Percentiles rank a stretch among this genome's conserved stretches.
phyloP scores from a whole-genome alignment of 257 asterid genomes.

The Cordia subcordata region DNA sequence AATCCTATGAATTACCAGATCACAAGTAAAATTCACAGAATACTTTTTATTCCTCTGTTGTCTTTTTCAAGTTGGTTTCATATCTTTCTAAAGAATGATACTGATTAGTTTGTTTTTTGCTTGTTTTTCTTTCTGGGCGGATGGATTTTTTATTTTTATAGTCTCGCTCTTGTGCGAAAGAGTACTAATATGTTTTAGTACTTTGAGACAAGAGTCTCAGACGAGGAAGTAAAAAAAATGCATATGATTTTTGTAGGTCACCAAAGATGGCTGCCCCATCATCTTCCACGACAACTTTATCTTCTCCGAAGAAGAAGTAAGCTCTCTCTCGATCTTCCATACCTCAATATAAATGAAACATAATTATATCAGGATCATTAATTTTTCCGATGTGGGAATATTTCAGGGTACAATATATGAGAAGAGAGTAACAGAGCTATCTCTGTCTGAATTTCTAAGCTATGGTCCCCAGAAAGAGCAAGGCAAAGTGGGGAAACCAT shows the following conservation, averaged over 20 bases:
- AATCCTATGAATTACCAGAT: no score
- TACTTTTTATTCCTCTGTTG: no score
- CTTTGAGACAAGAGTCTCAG: slow-evolving; percentile 32
- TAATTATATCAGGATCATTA: no score
- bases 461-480: slow-evolving; percentile 73
- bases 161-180: no score
- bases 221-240: slow-evolving; percentile 42
- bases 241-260: slow-evolving; percentile 68
- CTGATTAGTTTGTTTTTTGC: no score
- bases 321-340: neutral
- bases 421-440: slow-evolving; percentile 70
- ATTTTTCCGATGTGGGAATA: neutral
- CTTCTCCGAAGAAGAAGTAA: slow-evolving; percentile 63
- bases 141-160: no score
- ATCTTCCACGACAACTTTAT: slow-evolving; percentile 94
- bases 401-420: slow-evolving; percentile 62
- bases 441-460: slow-evolving; percentile 61
- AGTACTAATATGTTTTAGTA: no score
- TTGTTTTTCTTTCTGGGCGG: no score
- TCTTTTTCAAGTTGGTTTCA: no score
- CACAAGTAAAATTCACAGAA: no score
- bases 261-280: slow-evolving; percentile 83
- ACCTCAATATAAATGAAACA: no score
- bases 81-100: no score
- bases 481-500: slow-evolving; percentile 41